Conservation (phyloP, 2,329 filamentous ascomycete genomes). For the Fusarium mexicanum region DNA sequence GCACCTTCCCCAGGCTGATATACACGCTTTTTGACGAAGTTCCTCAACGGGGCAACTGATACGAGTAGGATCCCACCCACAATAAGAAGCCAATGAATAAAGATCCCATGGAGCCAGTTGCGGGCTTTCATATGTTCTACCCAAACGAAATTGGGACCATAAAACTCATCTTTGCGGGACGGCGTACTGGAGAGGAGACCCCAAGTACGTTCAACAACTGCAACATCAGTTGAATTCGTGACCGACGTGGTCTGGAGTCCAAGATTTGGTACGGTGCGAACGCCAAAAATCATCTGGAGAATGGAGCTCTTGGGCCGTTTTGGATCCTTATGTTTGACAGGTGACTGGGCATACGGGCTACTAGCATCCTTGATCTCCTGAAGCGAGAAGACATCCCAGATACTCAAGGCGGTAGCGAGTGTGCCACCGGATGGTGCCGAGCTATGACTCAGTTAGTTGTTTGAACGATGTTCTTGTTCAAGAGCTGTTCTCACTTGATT, state of each 20-base stretch:
- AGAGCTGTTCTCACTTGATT: constrained; percentile 47
- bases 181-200: constrained; percentile 63
- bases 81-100: constrained; percentile 59
- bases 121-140: constrained; percentile 62
- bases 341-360: constrained; percentile 66
- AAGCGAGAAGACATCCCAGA: constrained; percentile 63
- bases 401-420: constrained; percentile 70
- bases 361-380: constrained; percentile 57
- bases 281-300: constrained; percentile 59
- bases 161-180: constrained; percentile 57
- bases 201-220: constrained; percentile 70
- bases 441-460: constrained; percentile 27
- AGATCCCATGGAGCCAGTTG: constrained; percentile 60
- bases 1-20: constrained; percentile 66
- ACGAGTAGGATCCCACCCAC: constrained; percentile 57
- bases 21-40: constrained; percentile 55
- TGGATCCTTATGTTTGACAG: constrained; percentile 57
- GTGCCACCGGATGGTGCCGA: constrained; percentile 70
- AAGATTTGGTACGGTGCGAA: constrained; percentile 59
- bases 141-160: constrained; percentile 71
- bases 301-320: constrained; percentile 45
- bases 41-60: constrained; percentile 57
- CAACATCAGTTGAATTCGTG: constrained; percentile 59
- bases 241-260: constrained; percentile 66
- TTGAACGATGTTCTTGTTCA: not conserved